Evolutionary conservation across 2,329 filamentous ascomycete genomes (phyloP), one percentile per base, ranked within the genome.

Genomic region (Neocucurbitaria cava): DNA sequence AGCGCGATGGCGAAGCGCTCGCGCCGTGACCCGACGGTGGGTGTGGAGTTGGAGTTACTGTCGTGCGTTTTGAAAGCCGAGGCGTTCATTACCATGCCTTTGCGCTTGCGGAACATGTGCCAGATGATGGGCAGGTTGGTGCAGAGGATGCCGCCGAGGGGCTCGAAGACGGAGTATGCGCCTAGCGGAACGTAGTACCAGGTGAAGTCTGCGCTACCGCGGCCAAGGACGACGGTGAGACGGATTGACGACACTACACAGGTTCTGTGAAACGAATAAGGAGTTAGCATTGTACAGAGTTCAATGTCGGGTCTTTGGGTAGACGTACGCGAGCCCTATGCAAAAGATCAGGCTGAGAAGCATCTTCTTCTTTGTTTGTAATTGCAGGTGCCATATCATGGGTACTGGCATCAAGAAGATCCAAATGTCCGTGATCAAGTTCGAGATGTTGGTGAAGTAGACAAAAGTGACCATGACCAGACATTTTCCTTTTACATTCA

Each of bases 401-500:
- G 71, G 71, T 0, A 71, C 45, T 20, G 71, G 71, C 61, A 73
- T 69, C 2, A 73, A 46, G 46, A 73, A 73, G 26, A 73, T 72
- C 65, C 68, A 71, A 11, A 73, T 56, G 45, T 73, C 71, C 8
- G 69, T 72, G 21, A 69, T 58, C 10, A 73, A 58, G 42, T 73
- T 73, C 8, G 65, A 67, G 33, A 73, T 69, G 59, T 73, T 73
- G 30, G 71, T 73, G 53, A 72, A 72, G 50, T 72, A 72, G 6
- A 62, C 67, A 33, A 72, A 73, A 17, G 59, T 67, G 26, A 69
- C 64, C 20, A 72, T 63, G 21, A 68, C 47, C 21, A 72, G 54
- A 43, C 71, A 73, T 39, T 62, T 49, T 5, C 69, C 71, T 21
- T 52, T 57, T 18, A 73, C 68, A n/a, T 36, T 58, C 9, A 23